Conservation (phyloP, 129 eudicot species). For the Tagetes erecta region DNA sequence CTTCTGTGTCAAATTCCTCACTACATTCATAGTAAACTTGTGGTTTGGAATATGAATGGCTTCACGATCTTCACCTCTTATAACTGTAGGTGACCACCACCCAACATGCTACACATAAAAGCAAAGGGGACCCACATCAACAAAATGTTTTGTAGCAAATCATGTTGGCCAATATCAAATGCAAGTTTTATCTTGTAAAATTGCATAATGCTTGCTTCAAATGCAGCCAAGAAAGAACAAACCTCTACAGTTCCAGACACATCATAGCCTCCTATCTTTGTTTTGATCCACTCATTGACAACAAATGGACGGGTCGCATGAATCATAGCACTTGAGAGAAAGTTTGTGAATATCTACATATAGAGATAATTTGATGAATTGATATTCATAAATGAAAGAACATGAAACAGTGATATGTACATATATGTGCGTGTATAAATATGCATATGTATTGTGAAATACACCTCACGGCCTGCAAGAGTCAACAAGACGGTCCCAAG, state of each 20-base stretch:
- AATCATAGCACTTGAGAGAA: slow-evolving; percentile 92
- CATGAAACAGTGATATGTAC: neutral
- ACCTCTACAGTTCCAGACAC: slow-evolving; percentile 99
- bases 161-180: neutral
- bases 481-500: slow-evolving; percentile 95
- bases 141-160: neutral
- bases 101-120: slow-evolving; percentile 73
- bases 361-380: slow-evolving; percentile 11
- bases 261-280: slow-evolving; percentile 94
- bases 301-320: slow-evolving; percentile 96
- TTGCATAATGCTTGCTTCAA: neutral
- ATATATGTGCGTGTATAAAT: neutral
- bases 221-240: slow-evolving; percentile 28
- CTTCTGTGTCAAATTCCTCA: slow-evolving; percentile 87
- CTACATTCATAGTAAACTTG: slow-evolving; percentile 88
- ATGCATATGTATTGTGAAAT: neutral
- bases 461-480: slow-evolving; percentile 99
- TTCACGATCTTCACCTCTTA: slow-evolving; percentile 98
- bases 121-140: neutral
- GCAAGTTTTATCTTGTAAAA: slow-evolving; percentile 2
- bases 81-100: slow-evolving; percentile 97
- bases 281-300: slow-evolving; percentile 88
- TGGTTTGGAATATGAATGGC: slow-evolving; percentile 96
- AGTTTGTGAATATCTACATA: slow-evolving; percentile 84
- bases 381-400: neutral